These are phyloP conservation scores for Collybia nuda DNA, from an alignment of 768 basidiomycete genomes.

Conservation along the genomic window DNA sequence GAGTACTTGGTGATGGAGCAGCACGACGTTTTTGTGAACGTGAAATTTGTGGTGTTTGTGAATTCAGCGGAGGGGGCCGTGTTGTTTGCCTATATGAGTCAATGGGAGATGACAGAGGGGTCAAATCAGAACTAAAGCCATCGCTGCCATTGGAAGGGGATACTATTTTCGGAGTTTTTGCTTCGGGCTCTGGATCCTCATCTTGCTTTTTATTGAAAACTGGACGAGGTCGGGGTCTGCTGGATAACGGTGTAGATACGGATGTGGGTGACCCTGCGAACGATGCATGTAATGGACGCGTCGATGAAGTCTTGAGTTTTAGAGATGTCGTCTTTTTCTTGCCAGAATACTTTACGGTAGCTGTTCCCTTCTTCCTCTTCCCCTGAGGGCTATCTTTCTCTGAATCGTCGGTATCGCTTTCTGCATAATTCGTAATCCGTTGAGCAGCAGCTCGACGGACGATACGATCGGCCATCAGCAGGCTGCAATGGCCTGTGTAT, in stretches of 20 bases:
- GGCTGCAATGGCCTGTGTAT: too few relatives aligned
- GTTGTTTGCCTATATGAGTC: not conserved
- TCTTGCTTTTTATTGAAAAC: slow-evolving; percentile 4
- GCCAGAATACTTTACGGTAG: too few relatives aligned
- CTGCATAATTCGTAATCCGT: too few relatives aligned
- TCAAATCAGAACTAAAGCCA: slow-evolving; percentile 13
- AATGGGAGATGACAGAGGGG: slow-evolving; percentile 16
- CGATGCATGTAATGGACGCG: slow-evolving; percentile 4
- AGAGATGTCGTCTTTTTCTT: not conserved
- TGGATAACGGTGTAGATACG: not conserved
- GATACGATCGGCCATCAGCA: too few relatives aligned
- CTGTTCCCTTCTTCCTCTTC: too few relatives aligned
- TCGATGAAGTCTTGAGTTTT: slow-evolving; percentile 7
- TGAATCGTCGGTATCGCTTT: too few relatives aligned
- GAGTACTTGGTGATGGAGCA: not conserved
- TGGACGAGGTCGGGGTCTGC: slow-evolving; percentile 4
- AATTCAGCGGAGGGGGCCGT: slow-evolving; percentile 3
- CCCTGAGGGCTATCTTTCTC: too few relatives aligned
- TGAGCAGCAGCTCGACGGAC: too few relatives aligned
- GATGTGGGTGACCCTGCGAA: slow-evolving; percentile 4
- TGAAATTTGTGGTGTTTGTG: not conserved
- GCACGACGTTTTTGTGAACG: not conserved
- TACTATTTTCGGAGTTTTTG: not conserved
- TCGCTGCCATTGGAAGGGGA: not conserved
- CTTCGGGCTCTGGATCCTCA: not conserved